Base-by-base conservation (phyloP, 1,284 basidiomycete species). In the Amanita bisporigera region DNA sequence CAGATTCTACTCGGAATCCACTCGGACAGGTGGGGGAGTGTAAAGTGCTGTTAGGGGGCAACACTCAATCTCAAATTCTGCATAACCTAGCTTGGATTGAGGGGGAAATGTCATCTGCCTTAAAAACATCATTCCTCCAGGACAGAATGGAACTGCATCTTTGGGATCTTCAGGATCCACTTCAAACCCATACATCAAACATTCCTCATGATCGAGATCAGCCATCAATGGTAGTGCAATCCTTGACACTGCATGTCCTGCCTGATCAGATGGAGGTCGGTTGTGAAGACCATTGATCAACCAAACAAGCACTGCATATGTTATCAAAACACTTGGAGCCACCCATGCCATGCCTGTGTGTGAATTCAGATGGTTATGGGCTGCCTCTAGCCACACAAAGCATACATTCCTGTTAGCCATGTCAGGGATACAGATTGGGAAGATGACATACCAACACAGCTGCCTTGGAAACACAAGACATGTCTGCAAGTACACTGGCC, bases 271-370 rank as follows among this genome's bases (percentile, higher is more conserved):
- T 15, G 38, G 58, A 14, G 58, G 58, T 24, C 38, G 0, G 29
- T 60, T 60, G 21, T 60, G 58, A 41, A 60, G 58, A 6, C 58
- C 58, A 45, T 60, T 60, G 12, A 60, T 40, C 1, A 60, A 38
- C 58, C 58, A 60, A 9, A 60, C 58, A 6, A 60, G 38, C 0
- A 10, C 58, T 5, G 58, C 38, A 43, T 60, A 60, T 2, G 58
- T 60, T 0, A 6, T 15, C 12, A 60, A 12, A 15, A 33, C 29
- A 14, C 14, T 14, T 0, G 19, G 31, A 2, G 6, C 11, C 10
- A 4, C 2, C 2, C 21, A 21, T 52, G 21, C 21, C 26, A 9
- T 9, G 7, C 6, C 6, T 2, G 21, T 11, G 3, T 12, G 50
- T 14, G 50, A 10, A 26, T 52, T 52, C 1, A 52, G 17, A 21